Evolutionary conservation across 805 yeast genomes (phyloP).

Genomic region (Candida coquimbonensis): DNA sequence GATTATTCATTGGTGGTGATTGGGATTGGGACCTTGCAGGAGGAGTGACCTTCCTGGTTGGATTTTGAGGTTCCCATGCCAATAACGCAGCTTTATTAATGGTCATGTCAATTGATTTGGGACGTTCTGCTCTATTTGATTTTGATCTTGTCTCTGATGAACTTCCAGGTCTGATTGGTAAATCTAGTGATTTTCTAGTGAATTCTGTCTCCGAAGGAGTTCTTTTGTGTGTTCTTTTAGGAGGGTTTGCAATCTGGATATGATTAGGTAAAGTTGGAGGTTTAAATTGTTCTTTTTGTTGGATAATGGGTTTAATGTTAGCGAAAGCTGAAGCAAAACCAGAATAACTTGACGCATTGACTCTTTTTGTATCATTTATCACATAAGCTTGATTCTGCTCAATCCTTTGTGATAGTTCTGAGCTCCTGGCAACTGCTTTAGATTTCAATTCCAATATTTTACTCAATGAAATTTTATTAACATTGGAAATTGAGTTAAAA

Average conservation of each 20-base stretch:
- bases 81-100: slow-evolving; percentile 20
- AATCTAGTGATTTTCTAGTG: slow-evolving; percentile 11
- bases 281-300: not conserved
- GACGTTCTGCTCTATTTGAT: slow-evolving; percentile 13
- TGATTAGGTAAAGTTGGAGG: not conserved
- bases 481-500: slow-evolving; percentile 2
- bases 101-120: slow-evolving; percentile 21
- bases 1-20: not conserved
- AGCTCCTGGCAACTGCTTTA: slow-evolving; percentile 13
- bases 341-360: slow-evolving; percentile 18
- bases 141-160: slow-evolving; percentile 4
- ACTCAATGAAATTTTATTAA: slow-evolving; percentile 12
- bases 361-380: slow-evolving; percentile 9
- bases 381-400: slow-evolving; percentile 8
- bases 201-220: not conserved
- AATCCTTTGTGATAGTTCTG: slow-evolving; percentile 8
- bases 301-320: not conserved
- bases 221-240: not conserved
- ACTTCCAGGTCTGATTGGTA: slow-evolving; percentile 11
- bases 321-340: slow-evolving; percentile 22
- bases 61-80: slow-evolving; percentile 20
- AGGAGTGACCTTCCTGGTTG: slow-evolving; percentile 9
- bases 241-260: not conserved
- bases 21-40: slow-evolving; percentile 1
- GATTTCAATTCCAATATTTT: slow-evolving; percentile 14